A percentile compares a stretch with the other conserved stretches of the same genome.
These are phyloP conservation scores for Aegilops tauschii DNA, from an alignment of 176 grass and related monocot genomes.

Conservation along the genomic window DNA sequence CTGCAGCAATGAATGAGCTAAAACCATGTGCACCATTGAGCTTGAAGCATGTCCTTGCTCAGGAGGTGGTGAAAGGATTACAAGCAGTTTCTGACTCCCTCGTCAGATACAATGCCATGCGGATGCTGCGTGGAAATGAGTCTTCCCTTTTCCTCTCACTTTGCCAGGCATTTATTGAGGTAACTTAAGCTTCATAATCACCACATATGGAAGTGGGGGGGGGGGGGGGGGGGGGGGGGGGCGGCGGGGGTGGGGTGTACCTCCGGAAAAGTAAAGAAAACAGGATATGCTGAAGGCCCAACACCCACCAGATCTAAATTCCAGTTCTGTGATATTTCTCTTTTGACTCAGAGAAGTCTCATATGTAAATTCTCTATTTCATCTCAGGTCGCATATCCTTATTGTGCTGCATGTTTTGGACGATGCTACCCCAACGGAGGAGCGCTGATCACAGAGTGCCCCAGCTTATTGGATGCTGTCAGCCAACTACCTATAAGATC, in stretches of 20 bases:
- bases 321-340: background rate
- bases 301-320: background rate
- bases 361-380: background rate
- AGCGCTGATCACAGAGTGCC: slow-evolving; percentile 66
- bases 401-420: slow-evolving; percentile 75
- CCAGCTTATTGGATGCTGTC: slow-evolving; percentile 52
- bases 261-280: background rate
- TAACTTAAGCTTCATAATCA: slow-evolving; percentile 32
- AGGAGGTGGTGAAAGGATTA: slow-evolving; percentile 85
- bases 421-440: slow-evolving; percentile 90
- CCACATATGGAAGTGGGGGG: background rate
- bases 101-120: slow-evolving; percentile 93
- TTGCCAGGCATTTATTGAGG: slow-evolving; percentile 91
- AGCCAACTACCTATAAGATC: slow-evolving; percentile 59
- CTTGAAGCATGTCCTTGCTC: slow-evolving; percentile 74
- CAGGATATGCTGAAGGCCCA: background rate
- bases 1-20: slow-evolving; percentile 91
- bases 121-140: slow-evolving; percentile 86
- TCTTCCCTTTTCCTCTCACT: slow-evolving; percentile 87
- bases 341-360: background rate
- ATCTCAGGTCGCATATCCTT: slow-evolving; percentile 75
- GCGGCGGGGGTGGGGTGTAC: too few species aligned
- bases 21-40: slow-evolving; percentile 84
- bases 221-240: background rate
- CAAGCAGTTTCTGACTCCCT: slow-evolving; percentile 88